Percentiles rank a stretch among this genome's conserved stretches.
phyloP scores from a whole-genome alignment of 129 eudicot species.

The Cynara cardunculus region DNA sequence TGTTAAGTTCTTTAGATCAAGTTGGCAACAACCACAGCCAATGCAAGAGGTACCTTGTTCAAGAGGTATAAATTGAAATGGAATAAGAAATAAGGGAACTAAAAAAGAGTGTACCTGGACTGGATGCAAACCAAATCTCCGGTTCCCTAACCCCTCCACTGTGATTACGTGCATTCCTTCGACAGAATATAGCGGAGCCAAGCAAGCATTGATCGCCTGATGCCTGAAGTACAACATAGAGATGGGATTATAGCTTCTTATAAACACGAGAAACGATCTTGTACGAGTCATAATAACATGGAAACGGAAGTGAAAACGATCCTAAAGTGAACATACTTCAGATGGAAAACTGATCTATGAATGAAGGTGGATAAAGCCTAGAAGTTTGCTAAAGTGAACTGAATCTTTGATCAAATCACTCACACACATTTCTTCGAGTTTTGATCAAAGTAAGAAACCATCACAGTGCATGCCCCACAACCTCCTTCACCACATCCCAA shows the following conservation, averaged over 20 bases:
- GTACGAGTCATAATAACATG: neutral
- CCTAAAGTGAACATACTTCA: neutral
- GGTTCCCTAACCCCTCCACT: slow-evolving; percentile 92
- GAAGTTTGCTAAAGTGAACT: neutral
- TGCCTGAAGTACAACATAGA: slow-evolving; percentile 51
- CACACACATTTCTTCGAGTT: slow-evolving; percentile 78
- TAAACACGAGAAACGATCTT: neutral
- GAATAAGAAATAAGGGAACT: neutral
- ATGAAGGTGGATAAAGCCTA: too few relatives aligned
- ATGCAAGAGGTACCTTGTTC: neutral
- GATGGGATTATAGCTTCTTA: neutral
- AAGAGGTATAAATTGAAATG: neutral
- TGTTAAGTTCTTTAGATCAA: neutral
- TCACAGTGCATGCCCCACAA: slow-evolving; percentile 99
- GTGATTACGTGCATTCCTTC: slow-evolving; percentile 99
- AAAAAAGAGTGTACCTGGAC: slow-evolving; percentile 61
- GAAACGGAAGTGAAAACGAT: neutral
- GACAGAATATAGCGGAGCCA: slow-evolving; percentile 92
- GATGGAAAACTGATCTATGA: neutral
- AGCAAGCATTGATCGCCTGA: slow-evolving; percentile 93
- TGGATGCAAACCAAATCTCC: slow-evolving; percentile 81
- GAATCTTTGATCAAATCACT: slow-evolving; percentile 25
- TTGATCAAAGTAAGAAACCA: slow-evolving; percentile 78
- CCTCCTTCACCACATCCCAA: slow-evolving; percentile 99
- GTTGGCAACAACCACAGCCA: neutral